Evolutionary conservation across 305 asterid genomes (phyloP), one percentile per base, ranked within the genome.

Genomic region (Fraxinus platypoda): DNA sequence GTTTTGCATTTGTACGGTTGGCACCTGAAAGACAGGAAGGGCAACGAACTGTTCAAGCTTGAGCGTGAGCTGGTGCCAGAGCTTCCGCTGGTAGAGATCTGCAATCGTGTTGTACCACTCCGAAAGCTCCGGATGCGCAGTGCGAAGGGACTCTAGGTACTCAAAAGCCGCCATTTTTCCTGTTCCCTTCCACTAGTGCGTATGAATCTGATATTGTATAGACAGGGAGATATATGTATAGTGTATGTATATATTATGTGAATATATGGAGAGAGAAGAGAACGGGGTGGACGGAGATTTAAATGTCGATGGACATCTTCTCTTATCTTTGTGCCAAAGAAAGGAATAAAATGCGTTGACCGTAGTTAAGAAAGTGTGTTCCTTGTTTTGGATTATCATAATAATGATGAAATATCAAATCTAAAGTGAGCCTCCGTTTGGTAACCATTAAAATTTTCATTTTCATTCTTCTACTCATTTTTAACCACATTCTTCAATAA

Each of bases 71-170:
- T 95, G 98, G 79, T 95, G 98, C 99, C 99, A 94, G 23, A 94
- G 95, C 92, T 95, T 95, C 28, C 91, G 91, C 88, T 94, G 94
- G 92, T 95, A 95, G 88, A 95, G 98, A 95, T 95, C 98, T 90
- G 94, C 88, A 80, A 95, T 92, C 83, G 94, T 81, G 78, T 54
- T 84, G 92, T 86, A 92, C 98, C 99, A 95, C 82, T 95, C 99
- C 57, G 94, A 83, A 0, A 95, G 97, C 90, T 95, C 98, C 11
- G 99, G 98, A 68, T 95, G 97, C 76, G 88, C 87, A 83, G 74
- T 91, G 43, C 99, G 92, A 76, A 88, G 88, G n/a, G 92, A 81
- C 23, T 94, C 98, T 87, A 95, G 85, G 83, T 94, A 94, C 83
- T 94, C 91, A 26, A 94, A 89, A 59, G 98, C 97, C 84, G 97